Evolutionary conservation across 1,284 basidiomycete species (phyloP).

Genomic region (Boletus sp.): DNA sequence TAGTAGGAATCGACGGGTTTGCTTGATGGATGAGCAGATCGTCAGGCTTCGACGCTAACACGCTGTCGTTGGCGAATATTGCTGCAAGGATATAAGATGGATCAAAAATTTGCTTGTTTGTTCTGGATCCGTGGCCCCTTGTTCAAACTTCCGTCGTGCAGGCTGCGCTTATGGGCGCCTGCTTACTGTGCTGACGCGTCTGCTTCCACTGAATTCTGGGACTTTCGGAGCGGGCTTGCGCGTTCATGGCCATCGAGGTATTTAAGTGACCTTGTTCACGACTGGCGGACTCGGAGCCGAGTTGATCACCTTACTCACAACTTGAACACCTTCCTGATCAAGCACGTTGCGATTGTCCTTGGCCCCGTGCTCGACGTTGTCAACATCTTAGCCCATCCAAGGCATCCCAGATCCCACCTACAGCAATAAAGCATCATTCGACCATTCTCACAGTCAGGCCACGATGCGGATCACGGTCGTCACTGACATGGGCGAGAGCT

Average conservation of each 20-base stretch:
- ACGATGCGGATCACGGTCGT: conserved; percentile 84
- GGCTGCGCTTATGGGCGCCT: conserved; percentile 10
- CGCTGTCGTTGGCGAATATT: too few species aligned
- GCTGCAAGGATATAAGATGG: too few species aligned
- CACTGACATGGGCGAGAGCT: conserved; percentile 77
- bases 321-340: conserved; percentile 33
- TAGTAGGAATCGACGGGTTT: too few species aligned
- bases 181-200: conserved; percentile 26
- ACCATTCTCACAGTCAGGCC: conserved; percentile 3
- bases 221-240: conserved; percentile 29
- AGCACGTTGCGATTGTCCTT: conserved; percentile 20
- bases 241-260: conserved; percentile 16
- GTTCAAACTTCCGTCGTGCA: too few species aligned
- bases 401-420: not conserved
- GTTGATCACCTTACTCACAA: not conserved
- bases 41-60: too few species aligned
- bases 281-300: not conserved
- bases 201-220: conserved; percentile 32
- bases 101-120: too few species aligned
- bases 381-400: conserved; percentile 15
- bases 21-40: too few species aligned
- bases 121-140: too few species aligned
- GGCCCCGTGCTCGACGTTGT: not conserved
- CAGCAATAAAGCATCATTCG: not conserved
- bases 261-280: conserved; percentile 17